Evolutionary conservation across 371 early-diverging fungal species (phyloP), one percentile per base, ranked within the genome.

Genomic region (Globomyces sp.): DNA sequence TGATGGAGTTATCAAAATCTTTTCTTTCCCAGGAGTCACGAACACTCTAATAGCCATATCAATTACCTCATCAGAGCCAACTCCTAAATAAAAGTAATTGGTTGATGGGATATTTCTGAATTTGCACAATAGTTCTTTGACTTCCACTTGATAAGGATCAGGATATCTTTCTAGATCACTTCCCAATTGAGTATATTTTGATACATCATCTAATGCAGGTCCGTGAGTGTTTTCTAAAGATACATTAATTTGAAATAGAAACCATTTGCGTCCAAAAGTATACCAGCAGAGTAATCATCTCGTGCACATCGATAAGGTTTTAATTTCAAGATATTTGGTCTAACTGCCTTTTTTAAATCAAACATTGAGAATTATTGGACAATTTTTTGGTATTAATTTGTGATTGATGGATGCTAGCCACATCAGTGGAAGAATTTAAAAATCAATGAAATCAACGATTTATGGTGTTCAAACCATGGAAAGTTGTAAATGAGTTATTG

Each of bases 241-340:
- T 24, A 24, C 24, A 24, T 24, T 24, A 24, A 24, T 24, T 24
- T 24, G 24, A 24, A 24, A 24, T 24, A 24, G 24, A 24, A 24
- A 24, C 24, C 99, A 76, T 98, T 98, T 49, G 99, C 99, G 72
- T 99, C 98, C 34, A 99, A 85, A 44, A 99, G 84, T 46, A 97
- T 88, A 49, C 99, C 99, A 5, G 77, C 73, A 57, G 83, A 87
- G 74, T 92, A 97, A 79, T 98, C 98, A 71, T 98, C 97, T 63
- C 99, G 88, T 13, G 99, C 99, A 75, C 95, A 96, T 61, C 96
- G 88, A 77, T 99, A 99, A 11, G 99, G 96, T 74, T 88, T 83
- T 39, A 98, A 84, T 42, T 86, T 80, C 67, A 88, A 82, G 76
- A 98, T 96, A 73, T 98, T 98, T 59, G 95, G 95, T n/a, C 98